Conservation (phyloP, 768 basidiomycete species). For the Kockovaella imperatae region DNA sequence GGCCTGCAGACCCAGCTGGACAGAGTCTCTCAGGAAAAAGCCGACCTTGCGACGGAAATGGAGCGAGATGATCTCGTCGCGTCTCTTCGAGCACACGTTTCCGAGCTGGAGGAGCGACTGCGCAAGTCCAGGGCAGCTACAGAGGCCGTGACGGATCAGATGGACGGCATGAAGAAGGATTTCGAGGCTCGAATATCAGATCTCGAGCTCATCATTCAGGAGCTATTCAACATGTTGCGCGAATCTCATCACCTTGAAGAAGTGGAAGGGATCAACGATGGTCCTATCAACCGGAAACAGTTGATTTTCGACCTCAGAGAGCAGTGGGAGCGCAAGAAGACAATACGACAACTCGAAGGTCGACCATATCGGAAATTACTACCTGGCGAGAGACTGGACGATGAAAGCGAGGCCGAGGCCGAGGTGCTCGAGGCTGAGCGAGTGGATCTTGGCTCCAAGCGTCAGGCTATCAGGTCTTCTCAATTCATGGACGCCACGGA, state of each 20-base stretch:
- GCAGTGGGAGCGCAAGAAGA: constrained; percentile 40
- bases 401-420: constrained; percentile 15
- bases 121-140: constrained; percentile 70
- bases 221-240: constrained; percentile 86
- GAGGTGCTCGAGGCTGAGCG: constrained; percentile 41
- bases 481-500: constrained; percentile 46
- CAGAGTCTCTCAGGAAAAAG: constrained; percentile 67
- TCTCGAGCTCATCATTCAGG: constrained; percentile 84
- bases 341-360: constrained; percentile 38
- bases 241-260: constrained; percentile 66
- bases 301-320: constrained; percentile 55
- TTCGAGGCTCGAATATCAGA: constrained; percentile 83
- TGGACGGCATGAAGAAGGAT: constrained; percentile 65
- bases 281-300: constrained; percentile 66
- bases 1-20: constrained; percentile 52
- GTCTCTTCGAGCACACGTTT: constrained; percentile 62
- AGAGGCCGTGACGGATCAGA: constrained; percentile 63
- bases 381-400: neutral
- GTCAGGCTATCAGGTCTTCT: constrained; percentile 33
- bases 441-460: constrained; percentile 12
- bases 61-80: constrained; percentile 77
- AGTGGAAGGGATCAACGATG: constrained; percentile 58
- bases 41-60: constrained; percentile 70
- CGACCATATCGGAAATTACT: constrained; percentile 5
- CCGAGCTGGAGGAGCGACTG: constrained; percentile 68